Evolutionary conservation across 768 basidiomycete species (phyloP).

Genomic region (Exsudoporus frostii): DNA sequence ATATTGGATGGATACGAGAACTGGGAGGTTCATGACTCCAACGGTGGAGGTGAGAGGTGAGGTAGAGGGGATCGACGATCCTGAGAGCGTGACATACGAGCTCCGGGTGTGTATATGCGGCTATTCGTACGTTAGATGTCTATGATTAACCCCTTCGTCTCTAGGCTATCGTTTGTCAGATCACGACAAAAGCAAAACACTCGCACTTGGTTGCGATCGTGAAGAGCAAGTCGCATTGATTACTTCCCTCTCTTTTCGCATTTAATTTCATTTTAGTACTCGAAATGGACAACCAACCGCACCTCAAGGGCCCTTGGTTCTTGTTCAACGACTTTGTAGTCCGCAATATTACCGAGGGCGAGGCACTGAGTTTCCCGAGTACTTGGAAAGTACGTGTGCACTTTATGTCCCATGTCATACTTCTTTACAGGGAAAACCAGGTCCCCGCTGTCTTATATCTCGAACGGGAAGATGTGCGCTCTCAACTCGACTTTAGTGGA

Average conservation of each 20-base stretch:
- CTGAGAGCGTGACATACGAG: slow-evolving; percentile 58
- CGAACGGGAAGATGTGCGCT: slow-evolving; percentile 65
- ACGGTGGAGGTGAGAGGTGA: slow-evolving; percentile 57
- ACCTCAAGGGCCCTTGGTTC: slow-evolving; percentile 68
- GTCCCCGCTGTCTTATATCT: slow-evolving; percentile 89
- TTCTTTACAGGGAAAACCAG: slow-evolving; percentile 37
- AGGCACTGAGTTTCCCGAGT: slow-evolving; percentile 84
- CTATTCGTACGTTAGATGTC: background rate
- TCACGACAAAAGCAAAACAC: slow-evolving; percentile 63
- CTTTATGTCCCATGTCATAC: background rate
- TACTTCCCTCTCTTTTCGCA: background rate
- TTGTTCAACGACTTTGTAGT: slow-evolving; percentile 98
- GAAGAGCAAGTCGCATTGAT: slow-evolving; percentile 49
- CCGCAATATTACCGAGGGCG: slow-evolving; percentile 75
- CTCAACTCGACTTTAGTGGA: slow-evolving; percentile 56
- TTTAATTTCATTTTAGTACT: slow-evolving; percentile 50
- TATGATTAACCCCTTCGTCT: background rate
- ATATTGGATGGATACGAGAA: slow-evolving; percentile 65
- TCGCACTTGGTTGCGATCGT: slow-evolving; percentile 88
- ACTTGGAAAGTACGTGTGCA: slow-evolving; percentile 79
- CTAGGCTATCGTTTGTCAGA: slow-evolving; percentile 80
- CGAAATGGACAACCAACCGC: slow-evolving; percentile 48
- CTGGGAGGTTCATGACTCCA: slow-evolving; percentile 53
- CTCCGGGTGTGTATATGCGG: slow-evolving; percentile 56
- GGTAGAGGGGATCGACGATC: slow-evolving; percentile 55